Conservation (phyloP, 768 basidiomycete genomes). For the Sporobolomyces roseus region DNA sequence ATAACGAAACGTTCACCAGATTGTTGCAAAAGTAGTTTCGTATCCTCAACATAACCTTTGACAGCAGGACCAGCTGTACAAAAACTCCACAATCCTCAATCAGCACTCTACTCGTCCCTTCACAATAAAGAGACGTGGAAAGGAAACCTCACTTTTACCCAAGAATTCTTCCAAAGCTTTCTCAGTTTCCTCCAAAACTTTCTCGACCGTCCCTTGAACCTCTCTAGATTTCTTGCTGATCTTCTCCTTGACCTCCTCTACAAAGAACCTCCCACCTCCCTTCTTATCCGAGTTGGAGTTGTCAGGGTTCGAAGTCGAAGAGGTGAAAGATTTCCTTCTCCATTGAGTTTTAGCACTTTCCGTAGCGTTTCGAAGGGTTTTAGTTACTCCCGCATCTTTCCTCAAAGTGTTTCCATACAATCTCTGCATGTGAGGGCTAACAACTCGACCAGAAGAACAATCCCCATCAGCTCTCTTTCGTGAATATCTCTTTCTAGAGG, state of each 20-base stretch:
- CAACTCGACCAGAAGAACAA: too few species aligned
- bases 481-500: background rate
- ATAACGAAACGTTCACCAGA: conserved; percentile 86
- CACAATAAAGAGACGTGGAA: background rate
- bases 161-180: conserved; percentile 92
- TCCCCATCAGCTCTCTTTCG: background rate
- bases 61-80: conserved; percentile 78
- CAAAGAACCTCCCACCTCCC: conserved; percentile 54
- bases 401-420: conserved; percentile 89
- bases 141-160: conserved; percentile 65
- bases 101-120: too few species aligned
- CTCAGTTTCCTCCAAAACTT: conserved; percentile 89
- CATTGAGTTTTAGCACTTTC: background rate
- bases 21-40: conserved; percentile 83
- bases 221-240: conserved; percentile 81
- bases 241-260: conserved; percentile 53
- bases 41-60: conserved; percentile 86
- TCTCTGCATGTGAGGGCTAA: conserved; percentile 95
- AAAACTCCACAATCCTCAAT: background rate
- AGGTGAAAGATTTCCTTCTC: too few species aligned
- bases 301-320: conserved; percentile 65
- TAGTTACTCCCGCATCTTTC: conserved; percentile 94
- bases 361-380: conserved; percentile 75
- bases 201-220: conserved; percentile 90
- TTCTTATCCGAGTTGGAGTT: too few species aligned